Conservation (phyloP, 257 asterid species). For the Sherardia arvensis region DNA sequence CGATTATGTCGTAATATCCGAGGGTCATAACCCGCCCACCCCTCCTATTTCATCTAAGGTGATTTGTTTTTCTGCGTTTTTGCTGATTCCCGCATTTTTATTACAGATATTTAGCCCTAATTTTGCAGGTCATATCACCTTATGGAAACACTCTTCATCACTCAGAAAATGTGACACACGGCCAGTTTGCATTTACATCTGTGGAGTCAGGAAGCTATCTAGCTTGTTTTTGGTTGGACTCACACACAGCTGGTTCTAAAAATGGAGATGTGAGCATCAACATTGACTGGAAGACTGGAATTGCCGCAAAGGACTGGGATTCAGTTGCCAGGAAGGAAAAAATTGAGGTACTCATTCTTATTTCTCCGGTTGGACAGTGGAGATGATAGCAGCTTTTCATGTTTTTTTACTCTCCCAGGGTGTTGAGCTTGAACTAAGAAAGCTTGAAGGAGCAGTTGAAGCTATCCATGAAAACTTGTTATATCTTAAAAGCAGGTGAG, state of each 20-base stretch:
- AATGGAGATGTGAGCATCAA: slow-evolving; percentile 50
- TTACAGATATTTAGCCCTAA: neutral
- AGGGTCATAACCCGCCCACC: slow-evolving; percentile 42
- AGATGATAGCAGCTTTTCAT: too few species aligned
- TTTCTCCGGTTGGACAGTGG: too few species aligned
- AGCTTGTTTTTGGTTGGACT: slow-evolving; percentile 74
- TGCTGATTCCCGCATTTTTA: neutral
- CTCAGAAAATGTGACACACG: slow-evolving; percentile 58
- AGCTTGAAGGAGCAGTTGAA: slow-evolving; percentile 89
- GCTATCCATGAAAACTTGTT: slow-evolving; percentile 73
- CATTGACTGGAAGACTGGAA: slow-evolving; percentile 85
- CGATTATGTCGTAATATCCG: slow-evolving; percentile 71
- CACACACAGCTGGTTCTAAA: slow-evolving; percentile 13
- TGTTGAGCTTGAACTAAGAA: slow-evolving; percentile 77
- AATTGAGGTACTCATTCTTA: too few species aligned
- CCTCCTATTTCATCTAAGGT: slow-evolving; percentile 85
- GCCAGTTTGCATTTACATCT: slow-evolving; percentile 83
- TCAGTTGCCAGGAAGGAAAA: slow-evolving; percentile 87
- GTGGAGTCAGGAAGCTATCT: slow-evolving; percentile 68
- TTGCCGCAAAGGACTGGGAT: slow-evolving; percentile 92
- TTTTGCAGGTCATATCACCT: slow-evolving; percentile 65
- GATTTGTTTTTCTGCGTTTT: neutral
- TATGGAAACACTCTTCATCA: slow-evolving; percentile 65
- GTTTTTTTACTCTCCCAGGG: slow-evolving; percentile 38
- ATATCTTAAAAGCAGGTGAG: slow-evolving; percentile 65